Evolutionary conservation across 768 basidiomycete species (phyloP), one percentile per base, ranked within the genome.

Genomic region (Suillus decipiens): DNA sequence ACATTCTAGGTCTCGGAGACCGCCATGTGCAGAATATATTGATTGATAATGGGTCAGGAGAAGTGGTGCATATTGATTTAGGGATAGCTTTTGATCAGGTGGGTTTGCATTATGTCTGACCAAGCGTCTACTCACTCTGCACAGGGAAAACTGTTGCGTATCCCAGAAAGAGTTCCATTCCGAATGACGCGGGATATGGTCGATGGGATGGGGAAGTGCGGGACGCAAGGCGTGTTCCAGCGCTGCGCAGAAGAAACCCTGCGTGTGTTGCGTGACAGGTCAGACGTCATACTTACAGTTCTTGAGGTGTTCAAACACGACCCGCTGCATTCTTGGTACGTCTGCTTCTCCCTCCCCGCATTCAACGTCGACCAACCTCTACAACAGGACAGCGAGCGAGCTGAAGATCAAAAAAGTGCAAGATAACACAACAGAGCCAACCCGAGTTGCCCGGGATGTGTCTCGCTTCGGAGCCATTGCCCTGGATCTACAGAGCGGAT

Each of bases 81-180:
- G 96, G 96, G 1, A 95, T 99, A 63, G 95, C 95, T 0, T 99
- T 99, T 75, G 97, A 97, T 64, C 93, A 94, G 79, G 94, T 93
- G 64, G 61, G 73, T 17, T 15, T 19, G 7, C 9, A n/a, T 55
- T 17, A n/a, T 33, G 37, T 36, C 43, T n/a, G 11, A 33, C 12
- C 15, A 12, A 7, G 5, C 17, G 8, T 39, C 9, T 37, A 41
- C 4, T 61, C n/a, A 19, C 48, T 10, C 48, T 31, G 4, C 19
- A 5, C 66, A 97, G 93, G 96, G 96, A 4, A 91, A 89, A 70
- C 77, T 85, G 7, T 80, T 99, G 2, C 79, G 76, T 0, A 80
- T 95, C 31, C 94, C 96, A 0, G 96, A 99, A 74, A 83, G 82
- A 28, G 94, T 99, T 0, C 97, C 96, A 0, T 99, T 99, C 83